These are phyloP conservation scores for Nitzschia sp. DNA, from an alignment of 108 stramenopile genomes.

Conservation along the genomic window DNA sequence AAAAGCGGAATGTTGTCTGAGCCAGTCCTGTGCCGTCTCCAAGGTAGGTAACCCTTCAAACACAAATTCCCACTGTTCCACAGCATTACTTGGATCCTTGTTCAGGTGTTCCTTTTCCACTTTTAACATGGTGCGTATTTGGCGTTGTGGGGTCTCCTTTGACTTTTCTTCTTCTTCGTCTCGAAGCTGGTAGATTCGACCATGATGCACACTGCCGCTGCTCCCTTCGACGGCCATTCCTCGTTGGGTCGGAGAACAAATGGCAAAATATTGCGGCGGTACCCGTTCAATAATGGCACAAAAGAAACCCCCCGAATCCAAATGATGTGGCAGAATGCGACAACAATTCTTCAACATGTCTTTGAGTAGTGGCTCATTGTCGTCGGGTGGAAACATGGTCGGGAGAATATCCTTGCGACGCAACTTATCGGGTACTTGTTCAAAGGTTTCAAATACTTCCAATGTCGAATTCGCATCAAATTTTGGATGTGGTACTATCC, in stretches of 20 bases:
- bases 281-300: slow-evolving; percentile 63
- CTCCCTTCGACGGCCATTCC: background rate
- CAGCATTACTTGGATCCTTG: background rate
- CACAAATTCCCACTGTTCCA: background rate
- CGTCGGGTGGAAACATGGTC: slow-evolving; percentile 62
- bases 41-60: slow-evolving; percentile 17
- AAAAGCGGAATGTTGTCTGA: slow-evolving; percentile 11
- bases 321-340: slow-evolving; percentile 94
- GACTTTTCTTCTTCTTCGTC: background rate
- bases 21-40: slow-evolving; percentile 14
- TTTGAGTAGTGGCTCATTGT: slow-evolving; percentile 24
- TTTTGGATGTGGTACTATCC: slow-evolving; percentile 13
- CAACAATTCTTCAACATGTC: slow-evolving; percentile 66
- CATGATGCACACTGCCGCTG: background rate
- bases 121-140: background rate
- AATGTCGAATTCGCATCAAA: slow-evolving; percentile 26
- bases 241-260: slow-evolving; percentile 10
- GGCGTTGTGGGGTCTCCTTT: background rate
- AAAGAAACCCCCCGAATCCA: slow-evolving; percentile 97
- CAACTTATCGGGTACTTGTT: slow-evolving; percentile 34
- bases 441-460: slow-evolving; percentile 47
- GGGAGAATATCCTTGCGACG: slow-evolving; percentile 25
- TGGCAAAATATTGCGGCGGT: slow-evolving; percentile 7
- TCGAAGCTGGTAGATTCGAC: slow-evolving; percentile 3
- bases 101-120: background rate